Percentiles rank a stretch among this genome's conserved stretches.
Conservation (phyloP, 2,329 filamentous ascomycete genomes). For the Pseudopithomyces chartarum region DNA sequence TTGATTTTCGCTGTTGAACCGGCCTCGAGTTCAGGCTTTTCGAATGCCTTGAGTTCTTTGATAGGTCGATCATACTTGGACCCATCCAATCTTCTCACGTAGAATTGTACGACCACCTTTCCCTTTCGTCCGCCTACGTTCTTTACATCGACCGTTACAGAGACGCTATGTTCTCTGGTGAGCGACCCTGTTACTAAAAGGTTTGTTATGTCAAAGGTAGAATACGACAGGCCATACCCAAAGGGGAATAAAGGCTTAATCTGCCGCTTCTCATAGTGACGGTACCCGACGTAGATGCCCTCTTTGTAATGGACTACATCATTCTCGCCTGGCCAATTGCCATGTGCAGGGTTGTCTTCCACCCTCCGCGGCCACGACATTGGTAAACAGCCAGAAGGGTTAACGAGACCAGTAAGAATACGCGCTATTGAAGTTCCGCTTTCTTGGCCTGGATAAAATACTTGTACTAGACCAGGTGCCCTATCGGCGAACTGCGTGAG, state of each 20-base stretch:
- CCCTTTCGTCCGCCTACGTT: background rate
- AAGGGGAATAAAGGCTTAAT: background rate
- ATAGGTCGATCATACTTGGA: background rate
- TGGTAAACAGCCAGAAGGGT: conserved; percentile 74
- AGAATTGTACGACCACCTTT: background rate
- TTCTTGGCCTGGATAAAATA: conserved; percentile 72
- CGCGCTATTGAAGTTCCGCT: conserved; percentile 68
- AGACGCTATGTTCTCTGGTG: background rate
- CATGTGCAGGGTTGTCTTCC: conserved; percentile 73
- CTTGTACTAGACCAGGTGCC: conserved; percentile 68
- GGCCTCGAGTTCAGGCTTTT: background rate
- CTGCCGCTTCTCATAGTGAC: conserved; percentile 72
- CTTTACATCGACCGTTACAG: background rate
- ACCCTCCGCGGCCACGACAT: conserved; percentile 62
- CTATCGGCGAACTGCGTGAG: conserved; percentile 67
- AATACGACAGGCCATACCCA: background rate
- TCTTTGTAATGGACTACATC: conserved; percentile 74
- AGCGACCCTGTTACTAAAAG: background rate
- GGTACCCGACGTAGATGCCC: conserved; percentile 83
- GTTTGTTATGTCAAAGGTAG: background rate
- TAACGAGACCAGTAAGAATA: conserved; percentile 66
- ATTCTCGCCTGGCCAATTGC: conserved; percentile 72
- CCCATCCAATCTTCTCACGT: background rate
- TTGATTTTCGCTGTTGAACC: background rate
- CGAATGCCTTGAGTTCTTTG: background rate